These are phyloP conservation scores for Heliamphora pulchella DNA, from an alignment of 179 eudicot genomes.

Conservation along the genomic window DNA sequence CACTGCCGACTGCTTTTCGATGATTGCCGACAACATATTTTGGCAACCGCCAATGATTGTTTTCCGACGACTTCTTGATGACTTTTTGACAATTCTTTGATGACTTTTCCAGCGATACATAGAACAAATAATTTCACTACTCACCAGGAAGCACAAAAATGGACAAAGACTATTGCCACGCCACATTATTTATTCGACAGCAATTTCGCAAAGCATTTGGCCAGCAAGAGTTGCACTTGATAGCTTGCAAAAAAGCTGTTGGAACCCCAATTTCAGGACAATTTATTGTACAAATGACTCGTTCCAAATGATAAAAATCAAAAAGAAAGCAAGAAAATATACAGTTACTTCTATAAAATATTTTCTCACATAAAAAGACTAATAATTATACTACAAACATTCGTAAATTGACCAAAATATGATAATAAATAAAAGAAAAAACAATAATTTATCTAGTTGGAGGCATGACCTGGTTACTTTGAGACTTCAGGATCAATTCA, in stretches of 20 bases:
- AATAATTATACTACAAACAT: no score
- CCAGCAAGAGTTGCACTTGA: neutral
- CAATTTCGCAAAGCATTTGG: slow-evolving; percentile 7
- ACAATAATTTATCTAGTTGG: neutral
- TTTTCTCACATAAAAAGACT: neutral
- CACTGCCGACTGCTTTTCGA: no score
- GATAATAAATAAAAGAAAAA: neutral
- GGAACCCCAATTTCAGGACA: neutral
- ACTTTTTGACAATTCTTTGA: no score
- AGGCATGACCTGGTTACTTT: slow-evolving; percentile 5
- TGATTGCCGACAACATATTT: no score
- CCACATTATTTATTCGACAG: slow-evolving; percentile 1
- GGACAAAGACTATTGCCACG: neutral
- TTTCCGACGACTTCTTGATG: no score
- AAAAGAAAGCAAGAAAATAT: neutral
- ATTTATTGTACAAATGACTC: neutral
- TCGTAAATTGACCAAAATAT: neutral
- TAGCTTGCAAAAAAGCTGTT: neutral
- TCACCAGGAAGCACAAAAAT: no score
- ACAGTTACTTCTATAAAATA: slow-evolving; percentile 1
- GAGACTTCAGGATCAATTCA: slow-evolving; percentile 13
- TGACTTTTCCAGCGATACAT: no score
- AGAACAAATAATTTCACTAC: no score
- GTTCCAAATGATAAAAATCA: neutral
- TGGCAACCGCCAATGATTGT: no score